Evolutionary conservation across 345 rosid species (phyloP).

Genomic region (Salix arbutifolia): DNA sequence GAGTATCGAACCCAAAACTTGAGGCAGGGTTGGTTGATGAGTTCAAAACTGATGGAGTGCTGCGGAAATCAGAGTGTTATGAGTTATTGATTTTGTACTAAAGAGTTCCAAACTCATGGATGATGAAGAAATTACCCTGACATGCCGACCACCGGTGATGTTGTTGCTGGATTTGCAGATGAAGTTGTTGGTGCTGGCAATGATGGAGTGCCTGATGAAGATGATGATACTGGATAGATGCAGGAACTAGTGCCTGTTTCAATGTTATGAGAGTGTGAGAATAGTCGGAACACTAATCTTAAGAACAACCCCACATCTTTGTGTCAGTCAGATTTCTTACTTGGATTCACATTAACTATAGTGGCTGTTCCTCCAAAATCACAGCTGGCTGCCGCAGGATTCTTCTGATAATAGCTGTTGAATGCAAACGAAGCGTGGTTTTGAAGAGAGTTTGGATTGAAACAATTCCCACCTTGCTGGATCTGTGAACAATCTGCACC

Average conservation of each 20-base stretch:
- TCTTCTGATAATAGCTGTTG: constrained; percentile 90
- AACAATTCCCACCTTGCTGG: constrained; percentile 80
- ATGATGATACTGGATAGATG: constrained; percentile 52
- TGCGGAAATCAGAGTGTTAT: constrained; percentile 6
- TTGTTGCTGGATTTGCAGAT: constrained; percentile 11
- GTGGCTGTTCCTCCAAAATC: constrained; percentile 80
- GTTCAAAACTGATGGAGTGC: constrained; percentile 41
- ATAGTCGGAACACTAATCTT: neutral
- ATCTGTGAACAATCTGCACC: constrained; percentile 86
- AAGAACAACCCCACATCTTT: neutral
- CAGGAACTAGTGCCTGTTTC: constrained; percentile 82
- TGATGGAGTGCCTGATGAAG: constrained; percentile 41
- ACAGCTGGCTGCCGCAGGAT: constrained; percentile 73
- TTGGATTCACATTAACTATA: constrained; percentile 63
- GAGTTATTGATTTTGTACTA: neutral
- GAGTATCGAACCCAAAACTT: constrained; percentile 31
- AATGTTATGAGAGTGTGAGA: neutral
- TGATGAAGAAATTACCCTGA: constrained; percentile 35
- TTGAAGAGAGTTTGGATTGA: constrained; percentile 59
- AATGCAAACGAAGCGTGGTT: constrained; percentile 90
- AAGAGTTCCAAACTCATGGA: neutral
- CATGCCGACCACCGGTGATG: constrained; percentile 32
- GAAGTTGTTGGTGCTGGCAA: constrained; percentile 32
- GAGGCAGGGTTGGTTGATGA: constrained; percentile 46
- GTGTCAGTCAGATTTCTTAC: constrained; percentile 40